Percentiles rank a stretch among this genome's conserved stretches.
Conservation (phyloP, 352 stramenopile species). For the Aphanomyces astaci region DNA sequence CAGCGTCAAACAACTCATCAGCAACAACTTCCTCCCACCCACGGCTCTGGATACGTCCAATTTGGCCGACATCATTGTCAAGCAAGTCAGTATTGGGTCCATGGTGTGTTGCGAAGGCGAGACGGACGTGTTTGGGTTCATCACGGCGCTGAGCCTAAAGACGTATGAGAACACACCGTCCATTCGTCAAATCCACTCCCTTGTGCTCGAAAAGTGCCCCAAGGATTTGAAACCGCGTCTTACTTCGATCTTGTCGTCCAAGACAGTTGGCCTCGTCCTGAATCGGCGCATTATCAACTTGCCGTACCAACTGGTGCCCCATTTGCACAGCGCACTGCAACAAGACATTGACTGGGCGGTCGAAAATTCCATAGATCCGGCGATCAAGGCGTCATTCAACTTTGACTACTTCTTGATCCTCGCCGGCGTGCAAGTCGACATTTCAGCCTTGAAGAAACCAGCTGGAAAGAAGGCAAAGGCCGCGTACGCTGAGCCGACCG, state of each 20-base stretch:
- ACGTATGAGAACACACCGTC: conserved; percentile 43
- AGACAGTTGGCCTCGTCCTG: conserved; percentile 58
- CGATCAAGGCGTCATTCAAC: conserved; percentile 55
- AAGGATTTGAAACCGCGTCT: conserved; percentile 37
- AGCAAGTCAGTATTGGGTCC: conserved; percentile 60
- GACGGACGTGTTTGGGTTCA: conserved; percentile 78
- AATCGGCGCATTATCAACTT: conserved; percentile 85
- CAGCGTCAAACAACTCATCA: conserved; percentile 79
- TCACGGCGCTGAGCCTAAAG: conserved; percentile 64
- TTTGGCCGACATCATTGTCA: conserved; percentile 63
- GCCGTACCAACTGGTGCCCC: conserved; percentile 75
- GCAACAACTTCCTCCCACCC: conserved; percentile 52
- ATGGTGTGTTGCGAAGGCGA: conserved; percentile 78
- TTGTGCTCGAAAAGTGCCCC: conserved; percentile 69
- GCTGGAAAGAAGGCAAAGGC: conserved; percentile 73
- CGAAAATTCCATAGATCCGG: conserved; percentile 55
- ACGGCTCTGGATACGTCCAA: conserved; percentile 77
- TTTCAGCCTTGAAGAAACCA: conserved; percentile 15
- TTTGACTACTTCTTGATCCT: conserved; percentile 83
- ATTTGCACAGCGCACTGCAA: conserved; percentile 69
- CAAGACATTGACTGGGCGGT: conserved; percentile 82
- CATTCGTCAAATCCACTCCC: conserved; percentile 68
- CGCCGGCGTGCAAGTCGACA: conserved; percentile 15
- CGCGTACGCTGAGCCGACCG: conserved; percentile 44
- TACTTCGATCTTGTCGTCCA: conserved; percentile 49